Conservation (phyloP, 768 basidiomycete genomes). For the Rubroboletus pulcherrimus region DNA sequence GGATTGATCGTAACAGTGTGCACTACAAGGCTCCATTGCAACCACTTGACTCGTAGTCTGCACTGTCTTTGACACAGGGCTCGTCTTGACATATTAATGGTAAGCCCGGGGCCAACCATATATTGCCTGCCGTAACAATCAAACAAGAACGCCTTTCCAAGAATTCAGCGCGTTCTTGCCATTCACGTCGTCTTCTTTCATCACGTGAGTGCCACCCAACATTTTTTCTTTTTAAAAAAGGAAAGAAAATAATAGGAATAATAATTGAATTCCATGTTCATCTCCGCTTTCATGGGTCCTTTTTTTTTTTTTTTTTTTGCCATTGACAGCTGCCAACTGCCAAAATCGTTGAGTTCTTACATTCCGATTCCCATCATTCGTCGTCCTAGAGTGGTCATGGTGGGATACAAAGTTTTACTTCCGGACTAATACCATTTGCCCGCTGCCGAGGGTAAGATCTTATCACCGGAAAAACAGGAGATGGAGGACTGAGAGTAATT, state of each 20-base stretch:
- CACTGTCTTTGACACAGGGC: constrained; percentile 41
- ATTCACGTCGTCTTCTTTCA: constrained; percentile 52
- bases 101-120: constrained; percentile 3
- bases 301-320: not conserved
- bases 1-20: constrained; percentile 39
- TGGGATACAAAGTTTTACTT: constrained; percentile 26
- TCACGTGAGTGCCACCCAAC: constrained; percentile 45
- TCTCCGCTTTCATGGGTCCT: constrained; percentile 20
- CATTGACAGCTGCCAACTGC: constrained; percentile 4
- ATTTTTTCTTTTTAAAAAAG: not conserved
- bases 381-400: not conserved
- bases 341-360: constrained; percentile 1
- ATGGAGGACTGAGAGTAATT: constrained; percentile 65
- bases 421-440: constrained; percentile 23
- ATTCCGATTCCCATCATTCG: constrained; percentile 17
- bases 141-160: constrained; percentile 9
- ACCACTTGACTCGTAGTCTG: constrained; percentile 60
- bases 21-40: constrained; percentile 60
- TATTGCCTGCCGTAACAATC: constrained; percentile 10
- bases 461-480: constrained; percentile 49
- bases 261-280: constrained; percentile 18
- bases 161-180: constrained; percentile 24
- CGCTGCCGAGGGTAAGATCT: constrained; percentile 52
- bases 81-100: constrained; percentile 59
- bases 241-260: too few relatives aligned